phyloP scores from a whole-genome alignment of 305 asterid genomes.

The Salvia sclarea region DNA sequence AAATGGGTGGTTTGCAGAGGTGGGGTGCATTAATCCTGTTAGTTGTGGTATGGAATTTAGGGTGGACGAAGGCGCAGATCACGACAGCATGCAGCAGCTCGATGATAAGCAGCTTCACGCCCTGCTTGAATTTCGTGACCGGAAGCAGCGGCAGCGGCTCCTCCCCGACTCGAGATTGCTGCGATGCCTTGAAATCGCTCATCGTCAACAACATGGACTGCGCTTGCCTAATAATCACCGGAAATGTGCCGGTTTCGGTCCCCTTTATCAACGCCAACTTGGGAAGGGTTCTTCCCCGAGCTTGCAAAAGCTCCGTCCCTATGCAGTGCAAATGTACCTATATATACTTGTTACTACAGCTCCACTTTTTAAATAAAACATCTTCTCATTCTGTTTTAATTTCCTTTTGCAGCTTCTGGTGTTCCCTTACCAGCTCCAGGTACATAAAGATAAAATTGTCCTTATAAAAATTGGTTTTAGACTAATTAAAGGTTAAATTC shows the following conservation, averaged over 20 bases:
- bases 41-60: slow-evolving; percentile 18
- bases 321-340: slow-evolving; percentile 40
- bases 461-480: too few species aligned
- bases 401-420: slow-evolving; percentile 55
- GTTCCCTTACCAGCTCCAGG: slow-evolving; percentile 77
- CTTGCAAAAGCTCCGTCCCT: slow-evolving; percentile 47
- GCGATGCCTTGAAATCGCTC: slow-evolving; percentile 52
- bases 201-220: slow-evolving; percentile 54
- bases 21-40: not conserved
- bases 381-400: too few species aligned
- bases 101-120: slow-evolving; percentile 52
- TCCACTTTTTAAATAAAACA: not conserved
- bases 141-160: slow-evolving; percentile 54
- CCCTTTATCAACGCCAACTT: slow-evolving; percentile 50
- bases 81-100: slow-evolving; percentile 56
- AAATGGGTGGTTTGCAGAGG: not conserved
- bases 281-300: slow-evolving; percentile 54
- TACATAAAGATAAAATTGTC: slow-evolving; percentile 3
- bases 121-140: slow-evolving; percentile 61
- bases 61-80: slow-evolving; percentile 55
- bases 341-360: too few species aligned
- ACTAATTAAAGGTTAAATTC: too few species aligned
- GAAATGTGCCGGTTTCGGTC: slow-evolving; percentile 67
- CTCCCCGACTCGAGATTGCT: slow-evolving; percentile 56
- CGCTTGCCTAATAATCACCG: slow-evolving; percentile 61